These are phyloP conservation scores for Paecilomyces formosus DNA, from an alignment of 2,329 filamentous ascomycete genomes.

Conservation along the genomic window DNA sequence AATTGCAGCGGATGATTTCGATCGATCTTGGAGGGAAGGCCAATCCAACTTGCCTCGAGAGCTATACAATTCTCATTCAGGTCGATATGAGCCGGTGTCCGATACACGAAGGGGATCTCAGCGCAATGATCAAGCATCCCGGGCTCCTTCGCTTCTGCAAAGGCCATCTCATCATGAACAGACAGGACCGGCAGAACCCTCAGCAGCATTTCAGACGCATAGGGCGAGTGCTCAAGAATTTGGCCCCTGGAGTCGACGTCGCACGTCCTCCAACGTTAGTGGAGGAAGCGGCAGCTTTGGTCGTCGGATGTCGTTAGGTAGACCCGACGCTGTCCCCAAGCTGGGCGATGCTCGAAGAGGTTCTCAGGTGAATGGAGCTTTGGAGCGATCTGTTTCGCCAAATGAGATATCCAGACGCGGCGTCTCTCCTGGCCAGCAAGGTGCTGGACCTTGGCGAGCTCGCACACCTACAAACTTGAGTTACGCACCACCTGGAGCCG, in stretches of 20 bases:
- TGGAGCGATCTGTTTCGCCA: conserved; percentile 23
- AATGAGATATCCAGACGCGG: conserved; percentile 17
- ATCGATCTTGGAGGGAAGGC: conserved; percentile 72
- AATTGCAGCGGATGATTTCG: conserved; percentile 91
- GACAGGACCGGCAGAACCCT: conserved; percentile 67
- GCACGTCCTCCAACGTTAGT: conserved; percentile 86
- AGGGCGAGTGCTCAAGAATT: conserved; percentile 59
- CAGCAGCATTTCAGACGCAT: conserved; percentile 75
- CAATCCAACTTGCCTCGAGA: conserved; percentile 59
- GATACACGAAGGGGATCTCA: conserved; percentile 64
- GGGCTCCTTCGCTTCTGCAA: conserved; percentile 73
- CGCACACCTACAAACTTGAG: conserved; percentile 20
- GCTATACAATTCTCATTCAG: conserved; percentile 90
- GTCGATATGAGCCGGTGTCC: conserved; percentile 79
- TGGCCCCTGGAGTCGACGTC: conserved; percentile 61
- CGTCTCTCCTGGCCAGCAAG: conserved; percentile 18
- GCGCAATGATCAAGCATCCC: conserved; percentile 58
- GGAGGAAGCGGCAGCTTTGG: conserved; percentile 68
- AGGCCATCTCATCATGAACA: conserved; percentile 58
- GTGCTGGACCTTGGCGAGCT: conserved; percentile 19
- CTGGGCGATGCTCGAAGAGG: conserved; percentile 31
- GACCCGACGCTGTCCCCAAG: conserved; percentile 35
- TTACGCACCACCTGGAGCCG: conserved; percentile 15
- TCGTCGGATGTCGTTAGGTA: conserved; percentile 54
- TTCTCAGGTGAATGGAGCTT: conserved; percentile 29